A percentile compares a stretch with the other conserved stretches of the same genome.
Evolutionary conservation across 208 protist genomes (phyloP).

Genomic region (Wallacemonas sp.): DNA sequence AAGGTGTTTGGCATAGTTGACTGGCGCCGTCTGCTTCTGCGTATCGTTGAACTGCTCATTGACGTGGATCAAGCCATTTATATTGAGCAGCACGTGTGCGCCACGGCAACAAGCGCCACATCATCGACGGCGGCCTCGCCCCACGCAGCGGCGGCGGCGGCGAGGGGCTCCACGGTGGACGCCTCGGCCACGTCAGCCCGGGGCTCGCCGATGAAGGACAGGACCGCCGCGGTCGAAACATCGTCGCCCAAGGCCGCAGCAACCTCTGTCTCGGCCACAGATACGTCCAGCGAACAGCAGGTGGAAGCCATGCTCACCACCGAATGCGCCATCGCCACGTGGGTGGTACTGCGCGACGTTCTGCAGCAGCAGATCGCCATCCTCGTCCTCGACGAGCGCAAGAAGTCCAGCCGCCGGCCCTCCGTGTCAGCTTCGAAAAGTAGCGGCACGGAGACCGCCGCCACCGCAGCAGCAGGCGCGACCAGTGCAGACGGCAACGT

Average conservation of each 20-base stretch:
- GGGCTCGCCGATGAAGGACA: neutral
- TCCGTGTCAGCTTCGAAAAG: neutral
- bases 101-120: neutral
- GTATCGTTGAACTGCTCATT: slow-evolving; percentile 51
- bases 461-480: neutral
- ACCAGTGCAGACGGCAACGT: too few species aligned
- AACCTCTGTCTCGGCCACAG: too few species aligned
- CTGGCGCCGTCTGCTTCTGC: slow-evolving; percentile 47
- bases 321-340: slow-evolving; percentile 56
- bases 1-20: slow-evolving; percentile 29
- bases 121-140: neutral
- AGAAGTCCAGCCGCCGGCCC: neutral
- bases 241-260: too few species aligned
- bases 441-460: neutral
- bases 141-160: neutral
- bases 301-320: slow-evolving; percentile 50
- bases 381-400: slow-evolving; percentile 7
- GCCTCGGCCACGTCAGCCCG: neutral
- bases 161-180: neutral
- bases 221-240: neutral
- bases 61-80: slow-evolving; percentile 36
- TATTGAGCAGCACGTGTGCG: slow-evolving; percentile 4
- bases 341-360: slow-evolving; percentile 60
- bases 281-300: neutral
- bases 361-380: slow-evolving; percentile 44